A percentile compares a stretch with the other conserved stretches of the same genome.
Conservation (phyloP, 371 early-diverging fungal species). For the Rhizopus sp. region DNA sequence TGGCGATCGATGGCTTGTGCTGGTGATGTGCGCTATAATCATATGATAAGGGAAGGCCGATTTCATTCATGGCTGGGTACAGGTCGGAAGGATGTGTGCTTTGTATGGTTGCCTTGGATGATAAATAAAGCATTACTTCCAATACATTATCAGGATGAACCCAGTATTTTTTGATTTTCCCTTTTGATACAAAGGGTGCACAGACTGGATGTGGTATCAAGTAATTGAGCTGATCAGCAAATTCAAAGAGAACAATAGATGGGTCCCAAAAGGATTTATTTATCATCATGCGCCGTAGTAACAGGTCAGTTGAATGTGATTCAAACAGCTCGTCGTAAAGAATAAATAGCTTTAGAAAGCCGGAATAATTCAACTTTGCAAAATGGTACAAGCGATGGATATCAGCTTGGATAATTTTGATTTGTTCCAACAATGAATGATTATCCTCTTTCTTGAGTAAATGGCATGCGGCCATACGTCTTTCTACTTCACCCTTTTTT, state of each 20-base stretch:
- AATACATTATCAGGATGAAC: conserved; percentile 21
- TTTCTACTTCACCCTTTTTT: conserved; percentile 24
- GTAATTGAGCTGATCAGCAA: neutral
- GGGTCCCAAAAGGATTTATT: conserved; percentile 14
- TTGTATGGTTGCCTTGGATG: neutral
- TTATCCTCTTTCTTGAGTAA: neutral
- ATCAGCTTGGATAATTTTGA: conserved; percentile 5
- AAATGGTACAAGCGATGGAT: conserved; percentile 21
- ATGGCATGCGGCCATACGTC: conserved; percentile 9
- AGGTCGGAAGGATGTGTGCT: neutral
- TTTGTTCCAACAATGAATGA: neutral
- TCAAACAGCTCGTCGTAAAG: conserved; percentile 10
- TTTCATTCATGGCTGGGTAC: conserved; percentile 10
- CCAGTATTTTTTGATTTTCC: conserved; percentile 13
- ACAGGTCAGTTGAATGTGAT: neutral
- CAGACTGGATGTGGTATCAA: conserved; percentile 6
- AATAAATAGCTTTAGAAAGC: conserved; percentile 15
- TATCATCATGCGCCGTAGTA: neutral
- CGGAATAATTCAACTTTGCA: conserved; percentile 21
- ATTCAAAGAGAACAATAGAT: neutral
- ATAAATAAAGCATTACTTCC: conserved; percentile 18
- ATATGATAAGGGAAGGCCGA: conserved; percentile 9
- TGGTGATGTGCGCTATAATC: neutral
- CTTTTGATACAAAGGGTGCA: conserved; percentile 9
- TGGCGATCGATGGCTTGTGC: neutral